phyloP scores from a whole-genome alignment of 164 flowering plant species.

The Vitis cinerea region DNA sequence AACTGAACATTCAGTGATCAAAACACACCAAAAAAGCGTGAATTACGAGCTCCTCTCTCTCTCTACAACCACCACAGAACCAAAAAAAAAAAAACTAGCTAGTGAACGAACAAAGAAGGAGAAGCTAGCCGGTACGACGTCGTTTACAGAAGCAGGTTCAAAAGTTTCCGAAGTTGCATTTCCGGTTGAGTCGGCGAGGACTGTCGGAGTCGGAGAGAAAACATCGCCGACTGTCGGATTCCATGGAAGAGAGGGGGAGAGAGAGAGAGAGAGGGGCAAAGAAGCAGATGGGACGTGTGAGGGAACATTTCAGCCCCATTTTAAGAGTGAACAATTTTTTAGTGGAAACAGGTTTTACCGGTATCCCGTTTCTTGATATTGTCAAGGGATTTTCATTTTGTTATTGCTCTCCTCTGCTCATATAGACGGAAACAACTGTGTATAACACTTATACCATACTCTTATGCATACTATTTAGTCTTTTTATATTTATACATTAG shows the following conservation, averaged over 20 bases:
- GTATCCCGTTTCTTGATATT: constrained; percentile 15
- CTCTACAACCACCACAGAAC: neutral
- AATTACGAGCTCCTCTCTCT: too few relatives aligned
- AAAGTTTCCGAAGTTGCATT: constrained; percentile 3
- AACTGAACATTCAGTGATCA: too few relatives aligned
- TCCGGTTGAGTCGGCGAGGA: neutral
- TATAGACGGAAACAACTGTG: constrained; percentile 12
- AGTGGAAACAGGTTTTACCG: constrained; percentile 23
- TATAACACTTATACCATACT: neutral
- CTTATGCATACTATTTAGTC: too few relatives aligned
- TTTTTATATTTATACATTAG: too few relatives aligned
- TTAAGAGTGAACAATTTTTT: constrained; percentile 8
- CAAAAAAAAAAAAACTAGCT: too few relatives aligned
- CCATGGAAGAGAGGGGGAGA: constrained; percentile 9
- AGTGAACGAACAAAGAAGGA: constrained; percentile 1
- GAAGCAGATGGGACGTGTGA: constrained; percentile 34
- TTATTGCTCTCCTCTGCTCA: neutral
- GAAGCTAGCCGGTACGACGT: constrained; percentile 2
- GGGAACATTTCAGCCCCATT: constrained; percentile 32
- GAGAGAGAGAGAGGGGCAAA: constrained; percentile 1
- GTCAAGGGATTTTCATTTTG: constrained; percentile 8
- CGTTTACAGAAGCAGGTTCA: neutral
- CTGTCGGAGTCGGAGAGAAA: constrained; percentile 9
- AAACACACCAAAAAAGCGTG: too few relatives aligned
- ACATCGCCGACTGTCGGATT: constrained; percentile 21